A percentile compares a stretch with the other conserved stretches of the same genome.
Evolutionary conservation across 2,329 filamentous ascomycete genomes (phyloP).

Genomic region (Penicillium sp.): DNA sequence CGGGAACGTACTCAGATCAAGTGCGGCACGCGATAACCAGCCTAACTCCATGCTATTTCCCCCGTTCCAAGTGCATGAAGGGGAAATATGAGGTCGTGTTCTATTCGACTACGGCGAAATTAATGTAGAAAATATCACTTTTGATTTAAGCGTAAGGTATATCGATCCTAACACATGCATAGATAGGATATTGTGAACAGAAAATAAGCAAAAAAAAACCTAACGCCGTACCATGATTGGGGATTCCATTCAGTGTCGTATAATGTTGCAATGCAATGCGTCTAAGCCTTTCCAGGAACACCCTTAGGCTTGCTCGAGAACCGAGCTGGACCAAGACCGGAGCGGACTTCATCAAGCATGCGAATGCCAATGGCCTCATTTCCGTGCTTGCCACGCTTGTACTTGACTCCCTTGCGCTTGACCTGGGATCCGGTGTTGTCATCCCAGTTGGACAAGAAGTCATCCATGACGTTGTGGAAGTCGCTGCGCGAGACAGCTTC

Average conservation of each 20-base stretch:
- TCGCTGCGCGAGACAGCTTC: slow-evolving; percentile 64
- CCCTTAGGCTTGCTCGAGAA: slow-evolving; percentile 41
- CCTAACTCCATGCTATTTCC: too few species aligned
- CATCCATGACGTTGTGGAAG: slow-evolving; percentile 89
- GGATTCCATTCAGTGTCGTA: slow-evolving; percentile 24
- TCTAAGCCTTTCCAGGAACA: slow-evolving; percentile 34
- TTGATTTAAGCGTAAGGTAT: slow-evolving; percentile 16
- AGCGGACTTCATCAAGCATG: slow-evolving; percentile 87
- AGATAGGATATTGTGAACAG: slow-evolving; percentile 10
- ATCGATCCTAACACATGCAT: slow-evolving; percentile 19
- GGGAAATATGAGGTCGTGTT: too few species aligned
- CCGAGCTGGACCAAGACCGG: slow-evolving; percentile 74
- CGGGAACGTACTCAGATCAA: too few species aligned
- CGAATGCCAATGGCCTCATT: slow-evolving; percentile 78
- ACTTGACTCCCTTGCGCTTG: slow-evolving; percentile 47
- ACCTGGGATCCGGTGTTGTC: slow-evolving; percentile 43
- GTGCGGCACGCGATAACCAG: too few species aligned
- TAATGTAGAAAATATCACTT: slow-evolving; percentile 13
- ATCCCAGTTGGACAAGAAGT: slow-evolving; percentile 72
- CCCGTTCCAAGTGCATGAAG: too few species aligned
- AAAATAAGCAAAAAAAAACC: slow-evolving; percentile 13
- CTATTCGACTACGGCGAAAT: too few species aligned
- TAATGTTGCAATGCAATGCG: slow-evolving; percentile 17
- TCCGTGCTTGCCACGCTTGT: slow-evolving; percentile 72
- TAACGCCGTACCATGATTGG: slow-evolving; percentile 26